Percentiles rank a stretch among this genome's conserved stretches.
Conservation (phyloP, 2,329 filamentous ascomycete species). For the Blastomyces emzantsi region DNA sequence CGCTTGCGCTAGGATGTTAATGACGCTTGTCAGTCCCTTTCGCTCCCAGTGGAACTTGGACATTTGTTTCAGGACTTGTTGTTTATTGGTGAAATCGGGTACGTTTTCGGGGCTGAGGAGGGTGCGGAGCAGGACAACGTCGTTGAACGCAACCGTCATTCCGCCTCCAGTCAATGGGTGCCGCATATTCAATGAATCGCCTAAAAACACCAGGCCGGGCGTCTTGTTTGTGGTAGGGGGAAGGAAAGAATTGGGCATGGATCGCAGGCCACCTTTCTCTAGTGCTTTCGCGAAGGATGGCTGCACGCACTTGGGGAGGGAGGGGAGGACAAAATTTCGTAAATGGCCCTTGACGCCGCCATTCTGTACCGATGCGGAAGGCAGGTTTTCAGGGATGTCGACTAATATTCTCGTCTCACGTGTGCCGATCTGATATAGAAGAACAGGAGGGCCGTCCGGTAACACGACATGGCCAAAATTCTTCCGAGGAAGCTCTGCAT, state of each 20-base stretch:
- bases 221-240: conserved; percentile 65
- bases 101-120: conserved; percentile 62
- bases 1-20: conserved; percentile 96
- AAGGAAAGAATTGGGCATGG: conserved; percentile 94
- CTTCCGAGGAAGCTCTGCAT: conserved; percentile 66
- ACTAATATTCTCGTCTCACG: conserved; percentile 87
- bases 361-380: conserved; percentile 60
- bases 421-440: conserved; percentile 94
- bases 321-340: conserved; percentile 66
- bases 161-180: conserved; percentile 94
- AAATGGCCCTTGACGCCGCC: conserved; percentile 85
- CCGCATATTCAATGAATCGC: conserved; percentile 99
- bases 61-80: conserved; percentile 59
- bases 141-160: conserved; percentile 96
- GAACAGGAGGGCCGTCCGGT: conserved; percentile 64
- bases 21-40: conserved; percentile 73
- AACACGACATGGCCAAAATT: conserved; percentile 84
- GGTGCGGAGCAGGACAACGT: conserved; percentile 67
- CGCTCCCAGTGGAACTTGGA: conserved; percentile 74
- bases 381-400: conserved; percentile 71
- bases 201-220: conserved; percentile 69
- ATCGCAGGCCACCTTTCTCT: conserved; percentile 67
- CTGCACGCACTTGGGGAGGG: conserved; percentile 61
- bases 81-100: conserved; percentile 58
- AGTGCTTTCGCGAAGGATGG: conserved; percentile 69